phyloP scores from a whole-genome alignment of 2,329 filamentous ascomycete species.

The Chrysoporthe austroafricana region DNA sequence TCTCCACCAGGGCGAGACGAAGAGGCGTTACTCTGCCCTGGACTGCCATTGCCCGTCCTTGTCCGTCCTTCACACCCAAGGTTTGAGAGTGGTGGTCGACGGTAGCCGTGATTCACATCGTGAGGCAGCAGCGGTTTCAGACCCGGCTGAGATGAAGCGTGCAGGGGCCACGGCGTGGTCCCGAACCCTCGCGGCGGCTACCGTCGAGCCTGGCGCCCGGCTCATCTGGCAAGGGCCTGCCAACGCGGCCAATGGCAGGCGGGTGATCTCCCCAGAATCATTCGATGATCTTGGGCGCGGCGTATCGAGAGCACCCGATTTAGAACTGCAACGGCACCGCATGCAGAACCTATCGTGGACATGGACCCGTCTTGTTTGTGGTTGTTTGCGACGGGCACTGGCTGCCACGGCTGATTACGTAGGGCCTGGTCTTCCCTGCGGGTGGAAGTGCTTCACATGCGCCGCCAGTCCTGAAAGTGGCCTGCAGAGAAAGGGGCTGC shows the following conservation, averaged over 20 bases:
- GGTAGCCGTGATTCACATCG: constrained; percentile 23
- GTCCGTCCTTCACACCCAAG: constrained; percentile 24
- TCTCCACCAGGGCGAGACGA: constrained; percentile 24
- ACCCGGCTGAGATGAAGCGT: constrained; percentile 26
- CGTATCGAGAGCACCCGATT: not conserved
- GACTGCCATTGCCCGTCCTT: not conserved
- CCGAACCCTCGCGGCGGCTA: constrained; percentile 16
- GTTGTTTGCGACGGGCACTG: not conserved
- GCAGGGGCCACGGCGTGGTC: constrained; percentile 24
- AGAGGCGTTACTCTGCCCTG: constrained; percentile 9
- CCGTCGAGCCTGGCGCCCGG: not conserved
- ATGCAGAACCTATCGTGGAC: not conserved
- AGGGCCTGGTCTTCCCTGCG: constrained; percentile 16
- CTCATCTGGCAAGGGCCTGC: too few relatives aligned
- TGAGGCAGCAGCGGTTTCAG: constrained; percentile 29
- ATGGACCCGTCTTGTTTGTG: not conserved
- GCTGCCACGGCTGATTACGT: constrained; percentile 15
- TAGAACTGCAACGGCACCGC: not conserved
- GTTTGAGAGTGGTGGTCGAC: constrained; percentile 28
- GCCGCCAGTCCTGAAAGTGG: not conserved
- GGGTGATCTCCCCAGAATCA: constrained; percentile 20
- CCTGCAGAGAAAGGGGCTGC: not conserved
- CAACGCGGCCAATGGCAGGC: not conserved
- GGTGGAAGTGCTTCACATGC: constrained; percentile 10
- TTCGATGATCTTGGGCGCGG: constrained; percentile 17